These are phyloP conservation scores for Zygosaccharomyces lentus DNA, from an alignment of 805 yeast genomes.

Conservation along the genomic window DNA sequence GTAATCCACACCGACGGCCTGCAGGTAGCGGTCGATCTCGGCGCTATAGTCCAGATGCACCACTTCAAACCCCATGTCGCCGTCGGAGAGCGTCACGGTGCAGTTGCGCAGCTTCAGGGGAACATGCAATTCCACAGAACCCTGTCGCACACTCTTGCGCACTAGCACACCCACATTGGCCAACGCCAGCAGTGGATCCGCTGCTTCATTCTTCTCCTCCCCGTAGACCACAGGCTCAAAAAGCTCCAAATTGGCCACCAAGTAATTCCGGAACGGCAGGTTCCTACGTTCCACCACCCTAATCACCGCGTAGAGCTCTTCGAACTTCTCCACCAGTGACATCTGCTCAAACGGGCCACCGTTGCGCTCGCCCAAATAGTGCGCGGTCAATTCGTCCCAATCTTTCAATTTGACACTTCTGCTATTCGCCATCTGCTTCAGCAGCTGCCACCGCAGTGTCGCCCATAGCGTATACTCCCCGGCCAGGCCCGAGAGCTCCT, in stretches of 20 bases:
- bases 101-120: slow-evolving; percentile 32
- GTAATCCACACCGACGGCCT: slow-evolving; percentile 21
- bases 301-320: slow-evolving; percentile 24
- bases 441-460: slow-evolving; percentile 18
- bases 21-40: slow-evolving; percentile 30
- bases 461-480: slow-evolving; percentile 15
- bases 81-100: slow-evolving; percentile 23
- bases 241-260: slow-evolving; percentile 25
- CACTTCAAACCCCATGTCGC: slow-evolving; percentile 18
- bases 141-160: slow-evolving; percentile 11
- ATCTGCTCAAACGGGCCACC: slow-evolving; percentile 12
- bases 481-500: slow-evolving; percentile 16
- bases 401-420: slow-evolving; percentile 21
- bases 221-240: slow-evolving; percentile 23
- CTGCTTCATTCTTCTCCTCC: slow-evolving; percentile 17
- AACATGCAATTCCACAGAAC: slow-evolving; percentile 14
- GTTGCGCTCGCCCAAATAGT: slow-evolving; percentile 15
- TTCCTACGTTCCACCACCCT: slow-evolving; percentile 31
- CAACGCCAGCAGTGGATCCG: slow-evolving; percentile 19
- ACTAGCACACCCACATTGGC: slow-evolving; percentile 28
- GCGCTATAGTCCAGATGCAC: slow-evolving; percentile 30
- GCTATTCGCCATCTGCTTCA: slow-evolving; percentile 26
- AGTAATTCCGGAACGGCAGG: slow-evolving; percentile 28
- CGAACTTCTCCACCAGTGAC: slow-evolving; percentile 25
- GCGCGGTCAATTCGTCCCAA: slow-evolving; percentile 28